Base-by-base conservation (phyloP, 805 yeast genomes). In the Pichia exigua region DNA sequence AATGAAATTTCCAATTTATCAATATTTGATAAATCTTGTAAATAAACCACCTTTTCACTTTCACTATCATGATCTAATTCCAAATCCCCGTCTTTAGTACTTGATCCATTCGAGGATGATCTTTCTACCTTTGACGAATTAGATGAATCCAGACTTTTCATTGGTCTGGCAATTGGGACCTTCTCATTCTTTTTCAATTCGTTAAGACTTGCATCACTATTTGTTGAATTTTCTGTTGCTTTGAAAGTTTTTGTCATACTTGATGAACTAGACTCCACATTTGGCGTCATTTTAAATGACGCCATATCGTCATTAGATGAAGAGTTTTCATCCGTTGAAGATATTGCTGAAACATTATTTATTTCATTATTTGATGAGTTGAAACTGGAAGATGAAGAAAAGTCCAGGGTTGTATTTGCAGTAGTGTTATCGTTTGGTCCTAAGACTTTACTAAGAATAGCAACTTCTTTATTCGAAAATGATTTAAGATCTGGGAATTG, bases 401-500 rank as follows among this genome's bases (percentile, higher is more conserved):
- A 30, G n/a, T 39, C 42, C 15, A 44, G n/a, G 8, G 22, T 24
- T 28, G 28, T 41, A 5, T 22, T n/a, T 41, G 24, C 5, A 35
- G 32, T 47, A 20, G 45, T 30, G 26, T 44, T 50, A 20, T 52
- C 38, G 24, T 42, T 32, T 3, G 60, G 54, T 21, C 52, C 51
- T 42, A 64, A 56, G 1, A 60, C 61, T 40, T 53, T 52, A 42
- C 54, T 46, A 40, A 62, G 44, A 44, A 59, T 26, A 26, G 32
- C 44, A 35, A 59, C 51, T 41, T 63, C 61, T 20, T 68, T 72
- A 56, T 75, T 78, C 20, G 72, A 55, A 30, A 78, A 65, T 45
- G 73, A 73, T 55, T 66, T 64, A 49, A 65, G 60, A 26, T 61
- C 63, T 38, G 91, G 90, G 73, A 81, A 83, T 47, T 71, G 71